Base-by-base conservation (phyloP, 768 basidiomycete genomes). In the Cystofilobasidium capitatum region DNA sequence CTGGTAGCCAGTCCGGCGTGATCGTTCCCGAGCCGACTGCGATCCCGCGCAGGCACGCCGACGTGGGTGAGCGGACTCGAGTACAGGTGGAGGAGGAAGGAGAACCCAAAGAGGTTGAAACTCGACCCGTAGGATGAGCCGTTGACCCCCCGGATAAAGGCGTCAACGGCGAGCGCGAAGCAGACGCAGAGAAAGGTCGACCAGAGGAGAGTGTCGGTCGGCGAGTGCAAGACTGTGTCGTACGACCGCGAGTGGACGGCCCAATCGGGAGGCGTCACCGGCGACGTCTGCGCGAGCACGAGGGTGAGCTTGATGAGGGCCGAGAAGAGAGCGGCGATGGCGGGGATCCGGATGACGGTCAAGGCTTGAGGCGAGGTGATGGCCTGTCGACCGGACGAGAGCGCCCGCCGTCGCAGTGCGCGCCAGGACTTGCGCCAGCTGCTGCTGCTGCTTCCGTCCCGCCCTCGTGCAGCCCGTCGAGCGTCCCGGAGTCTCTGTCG, bases 71-170 rank as follows among this genome's bases (percentile, higher is more conserved):
- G 49, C 0, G 66, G 66, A 37, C 42, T 47, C 31, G 66, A 67
- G 42, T 67, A 67, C 4, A 67, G 66, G 39, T 67, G 66, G 9
- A 58, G 42, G 8, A 67, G 60, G 66, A 67, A 67, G 17, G 66
- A 39, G 37, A 67, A 67, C 12, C 66, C 66, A 17, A 62, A 54
- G 14, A 67, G 60, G 59, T 67, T 67, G 66, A 67, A 67, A 5
- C 51, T 44, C 5, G 66, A 58, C 0, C 64, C 64, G 37, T 40
- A 22, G 22, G 35, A 14, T 9, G 51, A 36, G 33, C 59, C 59
- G 8, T 37, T 58, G 26, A 67, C 4, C 7, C 57, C 49, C 5
- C 31, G 31, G 6, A 59, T 20, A 24, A 67, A 31, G 20, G 39
- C 33, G 16, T 31, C 51, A 10, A 54, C 47, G 12, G 44, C 49